Evolutionary conservation across 495 filamentous ascomycete genomes (phyloP).

Genomic region (Penicillium coprophilum): DNA sequence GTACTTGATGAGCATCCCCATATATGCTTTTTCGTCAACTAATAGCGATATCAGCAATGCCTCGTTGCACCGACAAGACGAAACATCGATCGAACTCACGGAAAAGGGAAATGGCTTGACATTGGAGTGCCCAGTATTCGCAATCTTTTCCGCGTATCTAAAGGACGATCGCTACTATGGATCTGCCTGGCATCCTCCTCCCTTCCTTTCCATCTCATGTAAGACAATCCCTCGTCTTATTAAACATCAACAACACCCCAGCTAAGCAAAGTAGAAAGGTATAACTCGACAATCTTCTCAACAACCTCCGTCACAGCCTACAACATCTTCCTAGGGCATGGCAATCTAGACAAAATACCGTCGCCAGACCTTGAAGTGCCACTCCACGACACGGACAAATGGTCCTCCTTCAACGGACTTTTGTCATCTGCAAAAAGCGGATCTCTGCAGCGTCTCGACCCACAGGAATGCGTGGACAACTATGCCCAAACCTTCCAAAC

Average conservation of each 20-base stretch:
- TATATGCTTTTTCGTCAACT: not conserved
- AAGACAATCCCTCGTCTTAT: not conserved
- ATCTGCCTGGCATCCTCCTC: not conserved
- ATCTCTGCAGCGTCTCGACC: no score
- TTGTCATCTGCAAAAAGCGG: no score
- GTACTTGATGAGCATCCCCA: not conserved
- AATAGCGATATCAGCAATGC: slow-evolving; percentile 2
- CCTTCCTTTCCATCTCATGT: not conserved
- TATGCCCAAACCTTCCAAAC: no score
- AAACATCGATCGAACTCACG: not conserved
- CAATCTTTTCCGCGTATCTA: slow-evolving; percentile 2
- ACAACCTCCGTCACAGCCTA: not conserved
- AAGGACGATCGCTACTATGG: not conserved
- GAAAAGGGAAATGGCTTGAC: not conserved
- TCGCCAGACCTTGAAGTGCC: no score
- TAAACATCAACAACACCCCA: no score
- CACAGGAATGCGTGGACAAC: no score
- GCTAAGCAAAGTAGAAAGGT: not conserved
- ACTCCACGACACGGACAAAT: no score
- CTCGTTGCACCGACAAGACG: slow-evolving; percentile 8
- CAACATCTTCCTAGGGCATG: not conserved
- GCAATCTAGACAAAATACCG: not conserved
- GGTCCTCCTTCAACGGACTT: not conserved
- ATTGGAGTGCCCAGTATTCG: slow-evolving; percentile 7
- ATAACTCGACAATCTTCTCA: not conserved